A percentile compares a stretch with the other conserved stretches of the same genome.
Conservation (phyloP, 768 basidiomycete genomes). For the Xerocomellus amylosporus region DNA sequence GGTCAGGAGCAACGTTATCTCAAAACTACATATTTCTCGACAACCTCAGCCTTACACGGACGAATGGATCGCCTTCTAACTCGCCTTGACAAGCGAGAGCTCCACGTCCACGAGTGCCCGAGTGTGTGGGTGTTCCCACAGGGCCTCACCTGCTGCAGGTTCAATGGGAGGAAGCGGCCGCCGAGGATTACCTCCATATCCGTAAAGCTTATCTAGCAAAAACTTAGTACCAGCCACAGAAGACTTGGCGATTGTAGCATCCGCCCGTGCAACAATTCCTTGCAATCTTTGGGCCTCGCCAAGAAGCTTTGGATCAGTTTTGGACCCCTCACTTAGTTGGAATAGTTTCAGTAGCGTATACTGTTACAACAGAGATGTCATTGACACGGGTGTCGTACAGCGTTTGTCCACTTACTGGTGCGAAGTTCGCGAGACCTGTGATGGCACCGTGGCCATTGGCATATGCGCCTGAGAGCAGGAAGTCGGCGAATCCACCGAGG, state of each 20-base stretch:
- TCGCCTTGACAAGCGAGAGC: slow-evolving; percentile 45
- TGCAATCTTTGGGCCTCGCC: slow-evolving; percentile 73
- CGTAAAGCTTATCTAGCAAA: slow-evolving; percentile 67
- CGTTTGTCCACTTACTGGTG: slow-evolving; percentile 51
- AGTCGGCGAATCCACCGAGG: slow-evolving; percentile 83
- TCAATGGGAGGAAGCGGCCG: slow-evolving; percentile 72
- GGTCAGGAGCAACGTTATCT: background rate
- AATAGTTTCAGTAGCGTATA: slow-evolving; percentile 58
- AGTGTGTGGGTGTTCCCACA: slow-evolving; percentile 75
- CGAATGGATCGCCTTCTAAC: background rate
- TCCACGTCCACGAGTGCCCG: slow-evolving; percentile 67
- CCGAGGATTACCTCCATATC: slow-evolving; percentile 80
- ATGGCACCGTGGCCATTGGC: slow-evolving; percentile 85
- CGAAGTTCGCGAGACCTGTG: slow-evolving; percentile 83
- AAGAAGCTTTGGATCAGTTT: slow-evolving; percentile 53
- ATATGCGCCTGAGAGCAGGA: slow-evolving; percentile 68
- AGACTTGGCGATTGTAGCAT: slow-evolving; percentile 73
- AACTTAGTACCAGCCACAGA: slow-evolving; percentile 84
- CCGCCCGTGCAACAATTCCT: slow-evolving; percentile 75
- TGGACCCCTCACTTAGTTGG: slow-evolving; percentile 57
- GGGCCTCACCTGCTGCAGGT: slow-evolving; percentile 48
- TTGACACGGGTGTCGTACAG: background rate
- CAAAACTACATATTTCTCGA: background rate
- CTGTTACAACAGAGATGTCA: slow-evolving; percentile 34
- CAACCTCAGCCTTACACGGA: background rate